Evolutionary conservation across 345 rosid genomes (phyloP), one percentile per base, ranked within the genome.

Genomic region (Aegle marmelos): DNA sequence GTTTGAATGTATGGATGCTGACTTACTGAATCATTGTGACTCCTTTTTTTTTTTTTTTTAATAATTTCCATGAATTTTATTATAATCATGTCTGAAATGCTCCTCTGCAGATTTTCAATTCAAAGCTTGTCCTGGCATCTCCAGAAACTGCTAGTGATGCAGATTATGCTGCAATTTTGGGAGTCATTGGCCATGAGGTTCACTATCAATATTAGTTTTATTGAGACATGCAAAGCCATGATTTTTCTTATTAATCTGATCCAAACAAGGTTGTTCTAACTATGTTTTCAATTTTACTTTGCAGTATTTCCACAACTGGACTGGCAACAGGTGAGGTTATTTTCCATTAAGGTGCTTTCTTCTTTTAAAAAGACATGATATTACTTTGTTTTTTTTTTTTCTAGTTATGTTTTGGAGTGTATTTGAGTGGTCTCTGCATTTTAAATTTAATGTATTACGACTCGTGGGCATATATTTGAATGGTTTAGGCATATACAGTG

Each of bases 221-320:
- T 16, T 1, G 65, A 60, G 33, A 24, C 5, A 58, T 67, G 7
- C 30, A 31, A 50, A 45, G 59, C 73, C 10, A 21, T 74, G 10
- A n/a, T 54, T 68, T 13, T 53, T 73, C 4, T 67, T 36, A 22
- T 64, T 28, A 13, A 58, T 76, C 66, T 50, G 2, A 30, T 61
- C 67, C 39, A 41, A 61, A 76, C 48, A 34, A 50, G 63, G 64
- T 68, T 81, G 48, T 53, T 59, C 4, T 82, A 68, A 88, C 76
- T 48, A 48, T 71, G 30, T 57, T 76, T 80, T 79, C 58, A 37
- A 70, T 78, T 83, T 72, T 72, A 69, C 50, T 76, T 57, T 89
- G 91, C 91, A 97, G 99, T 97, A 94, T 84, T 97, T 97, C 87
- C 98, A 97, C 92, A 97, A 97, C 83, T 97, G 99, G 99, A 97